Evolutionary conservation across 2,329 filamentous ascomycete species (phyloP).

Genomic region (Thielaviopsis punctulata): DNA sequence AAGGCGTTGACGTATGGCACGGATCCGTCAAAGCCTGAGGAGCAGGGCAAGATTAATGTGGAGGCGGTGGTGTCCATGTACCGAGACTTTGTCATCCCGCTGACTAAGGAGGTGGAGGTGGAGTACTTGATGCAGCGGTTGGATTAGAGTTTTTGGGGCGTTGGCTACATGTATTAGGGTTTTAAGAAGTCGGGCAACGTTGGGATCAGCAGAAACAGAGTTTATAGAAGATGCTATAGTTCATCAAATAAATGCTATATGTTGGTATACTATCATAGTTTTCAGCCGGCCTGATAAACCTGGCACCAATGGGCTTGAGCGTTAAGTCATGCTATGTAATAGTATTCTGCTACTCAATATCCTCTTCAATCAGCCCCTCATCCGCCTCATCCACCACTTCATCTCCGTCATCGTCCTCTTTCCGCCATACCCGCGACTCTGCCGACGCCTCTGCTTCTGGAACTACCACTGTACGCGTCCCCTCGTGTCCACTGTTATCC

Average conservation of each 20-base stretch:
- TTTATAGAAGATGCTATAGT: too few relatives aligned
- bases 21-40: slow-evolving; percentile 52
- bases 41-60: slow-evolving; percentile 69
- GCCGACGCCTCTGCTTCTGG: background rate
- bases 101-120: slow-evolving; percentile 97
- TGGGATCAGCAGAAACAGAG: too few relatives aligned
- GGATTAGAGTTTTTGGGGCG: slow-evolving; percentile 14
- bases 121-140: slow-evolving; percentile 95
- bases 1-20: slow-evolving; percentile 91
- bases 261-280: too few relatives aligned
- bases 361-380: slow-evolving; percentile 1
- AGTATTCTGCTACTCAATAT: background rate
- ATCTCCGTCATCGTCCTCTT: background rate
- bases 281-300: too few relatives aligned
- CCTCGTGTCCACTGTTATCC: background rate
- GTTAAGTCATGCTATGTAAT: too few relatives aligned
- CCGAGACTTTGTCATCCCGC: slow-evolving; percentile 78
- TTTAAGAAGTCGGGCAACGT: too few relatives aligned
- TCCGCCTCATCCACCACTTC: too few relatives aligned
- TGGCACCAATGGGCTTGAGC: too few relatives aligned
- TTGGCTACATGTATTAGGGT: background rate
- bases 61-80: slow-evolving; percentile 87
- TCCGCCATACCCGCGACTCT: background rate
- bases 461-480: background rate
- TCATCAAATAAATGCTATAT: too few relatives aligned